Evolutionary conservation across 2,329 filamentous ascomycete species (phyloP), one percentile per base, ranked within the genome.

Genomic region (Talaromyces sp.): DNA sequence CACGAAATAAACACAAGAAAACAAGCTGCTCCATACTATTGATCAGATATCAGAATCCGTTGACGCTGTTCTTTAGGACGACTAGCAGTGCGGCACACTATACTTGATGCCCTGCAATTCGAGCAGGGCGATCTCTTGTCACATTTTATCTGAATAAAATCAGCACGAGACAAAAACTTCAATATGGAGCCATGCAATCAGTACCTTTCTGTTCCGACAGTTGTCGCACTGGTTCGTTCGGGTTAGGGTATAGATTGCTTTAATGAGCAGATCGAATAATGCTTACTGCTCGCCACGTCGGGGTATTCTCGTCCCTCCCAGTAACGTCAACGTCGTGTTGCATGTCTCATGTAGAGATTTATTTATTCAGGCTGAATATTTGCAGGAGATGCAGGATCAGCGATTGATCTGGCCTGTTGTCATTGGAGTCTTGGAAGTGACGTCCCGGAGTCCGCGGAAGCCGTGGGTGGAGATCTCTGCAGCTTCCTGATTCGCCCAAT

Each of bases 101-200:
- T 68, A 51, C 71, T 67, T 2, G 74, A 74, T 26, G 69, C 72
- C 49, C 72, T 70, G 59, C 76, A 78, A 62, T 76, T 77, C 7
- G 75, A 74, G 66, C 76, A 78, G 56, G 76, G 75, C 1, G 69
- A 70, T 43, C 72, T 71, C 62, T 77, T 75, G 61, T 78, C 75
- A 60, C 76, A 78, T 63, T 73, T 70, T 50, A 78, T 76, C 75
- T 78, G 59, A 17, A 26, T 1, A 9, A 13, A 26, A 1, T 17
- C n/a, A 58, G n/a, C 6, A 58, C n/a, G n/a, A 24, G 11, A n/a
- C 10, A 29, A 21, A 17, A 55, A 27, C n/a, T 55, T n/a, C 17
- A 17, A 38, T 5, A 24, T 24, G 14, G 14, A 27, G 29, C 13
- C 24, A 24, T 38, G 26, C 21, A 29, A n/a, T n/a, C 43, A 26